Conservation (phyloP, 2,329 filamentous ascomycete species). For the Curvularia sp. region DNA sequence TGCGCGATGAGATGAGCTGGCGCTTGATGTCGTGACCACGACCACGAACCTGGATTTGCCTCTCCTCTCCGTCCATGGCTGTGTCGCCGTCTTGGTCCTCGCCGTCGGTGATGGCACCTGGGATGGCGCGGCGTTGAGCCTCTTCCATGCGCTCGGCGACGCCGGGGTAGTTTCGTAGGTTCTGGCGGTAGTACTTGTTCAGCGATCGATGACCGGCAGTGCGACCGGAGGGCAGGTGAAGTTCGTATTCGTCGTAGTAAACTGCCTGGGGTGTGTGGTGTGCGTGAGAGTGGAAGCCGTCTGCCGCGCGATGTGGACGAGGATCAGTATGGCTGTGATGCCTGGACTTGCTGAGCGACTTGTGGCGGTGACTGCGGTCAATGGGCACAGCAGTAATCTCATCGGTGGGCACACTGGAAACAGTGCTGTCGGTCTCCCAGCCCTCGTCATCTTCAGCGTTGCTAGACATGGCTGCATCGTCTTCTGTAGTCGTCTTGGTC, state of each 20-base stretch:
- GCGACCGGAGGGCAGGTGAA: slow-evolving; percentile 89
- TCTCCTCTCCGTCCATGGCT: slow-evolving; percentile 38
- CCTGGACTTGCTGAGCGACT: slow-evolving; percentile 73
- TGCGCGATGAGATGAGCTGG: slow-evolving; percentile 65
- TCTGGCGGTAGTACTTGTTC: slow-evolving; percentile 89
- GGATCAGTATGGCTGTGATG: slow-evolving; percentile 77
- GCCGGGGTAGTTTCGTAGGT: slow-evolving; percentile 83
- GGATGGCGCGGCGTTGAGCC: slow-evolving; percentile 60
- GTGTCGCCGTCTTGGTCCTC: slow-evolving; percentile 52
- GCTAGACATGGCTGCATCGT: slow-evolving; percentile 51
- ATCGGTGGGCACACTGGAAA: slow-evolving; percentile 83
- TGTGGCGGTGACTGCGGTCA: slow-evolving; percentile 74
- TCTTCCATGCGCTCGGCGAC: slow-evolving; percentile 73
- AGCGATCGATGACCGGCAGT: slow-evolving; percentile 89
- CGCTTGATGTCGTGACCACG: slow-evolving; percentile 44
- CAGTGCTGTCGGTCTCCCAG: slow-evolving; percentile 94
- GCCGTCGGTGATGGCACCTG: slow-evolving; percentile 58
- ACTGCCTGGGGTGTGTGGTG: slow-evolving; percentile 75
- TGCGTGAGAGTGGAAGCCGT: slow-evolving; percentile 83
- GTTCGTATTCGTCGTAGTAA: slow-evolving; percentile 90
- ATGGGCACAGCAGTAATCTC: slow-evolving; percentile 82
- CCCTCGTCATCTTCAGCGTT: slow-evolving; percentile 75
- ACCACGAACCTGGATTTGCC: slow-evolving; percentile 27
- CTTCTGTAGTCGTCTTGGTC: slow-evolving; percentile 49
- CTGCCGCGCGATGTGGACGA: slow-evolving; percentile 73